Evolutionary conservation across 306 rosid species (phyloP).

Genomic region (Psophocarpus tetragonolobus): DNA sequence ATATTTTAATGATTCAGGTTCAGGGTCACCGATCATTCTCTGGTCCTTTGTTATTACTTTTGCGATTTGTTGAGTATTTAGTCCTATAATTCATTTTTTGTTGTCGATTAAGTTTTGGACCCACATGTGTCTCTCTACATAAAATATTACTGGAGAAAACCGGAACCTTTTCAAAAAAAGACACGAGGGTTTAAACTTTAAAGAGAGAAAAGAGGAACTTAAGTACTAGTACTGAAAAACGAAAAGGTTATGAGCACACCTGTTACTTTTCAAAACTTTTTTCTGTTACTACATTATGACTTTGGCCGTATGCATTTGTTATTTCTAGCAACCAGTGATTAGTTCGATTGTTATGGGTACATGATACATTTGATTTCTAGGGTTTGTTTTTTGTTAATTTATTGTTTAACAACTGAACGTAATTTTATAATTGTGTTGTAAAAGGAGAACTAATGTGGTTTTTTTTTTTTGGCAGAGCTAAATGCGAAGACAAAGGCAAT

Average conservation of each 20-base stretch:
- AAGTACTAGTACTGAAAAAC: constrained; percentile 2
- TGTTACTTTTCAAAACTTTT: constrained; percentile 24
- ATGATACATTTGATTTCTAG: neutral
- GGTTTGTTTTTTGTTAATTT: constrained; percentile 8
- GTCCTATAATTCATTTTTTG: neutral
- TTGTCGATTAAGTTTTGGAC: constrained; percentile 30
- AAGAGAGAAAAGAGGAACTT: constrained; percentile 2
- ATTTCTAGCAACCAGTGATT: neutral
- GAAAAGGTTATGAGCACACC: constrained; percentile 35
- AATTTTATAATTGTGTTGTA: constrained; percentile 6
- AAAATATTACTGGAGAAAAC: constrained; percentile 18
- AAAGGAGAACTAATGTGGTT: constrained; percentile 7
- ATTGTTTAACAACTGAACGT: neutral
- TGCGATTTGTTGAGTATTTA: neutral
- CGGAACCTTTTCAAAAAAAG: constrained; percentile 5
- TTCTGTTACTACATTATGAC: constrained; percentile 16
- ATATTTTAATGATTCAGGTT: neutral
- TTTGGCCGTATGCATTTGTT: constrained; percentile 28
- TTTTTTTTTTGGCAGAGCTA: constrained; percentile 52
- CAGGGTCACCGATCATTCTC: constrained; percentile 29
- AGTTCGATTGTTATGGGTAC: neutral
- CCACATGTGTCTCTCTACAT: constrained; percentile 28
- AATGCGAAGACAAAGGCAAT: constrained; percentile 72
- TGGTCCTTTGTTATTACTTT: constrained; percentile 12
- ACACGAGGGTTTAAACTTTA: neutral